A percentile compares a stretch with the other conserved stretches of the same genome.
Evolutionary conservation across 2,329 filamentous ascomycete genomes (phyloP).

Genomic region (Ustilaginoidea virens): DNA sequence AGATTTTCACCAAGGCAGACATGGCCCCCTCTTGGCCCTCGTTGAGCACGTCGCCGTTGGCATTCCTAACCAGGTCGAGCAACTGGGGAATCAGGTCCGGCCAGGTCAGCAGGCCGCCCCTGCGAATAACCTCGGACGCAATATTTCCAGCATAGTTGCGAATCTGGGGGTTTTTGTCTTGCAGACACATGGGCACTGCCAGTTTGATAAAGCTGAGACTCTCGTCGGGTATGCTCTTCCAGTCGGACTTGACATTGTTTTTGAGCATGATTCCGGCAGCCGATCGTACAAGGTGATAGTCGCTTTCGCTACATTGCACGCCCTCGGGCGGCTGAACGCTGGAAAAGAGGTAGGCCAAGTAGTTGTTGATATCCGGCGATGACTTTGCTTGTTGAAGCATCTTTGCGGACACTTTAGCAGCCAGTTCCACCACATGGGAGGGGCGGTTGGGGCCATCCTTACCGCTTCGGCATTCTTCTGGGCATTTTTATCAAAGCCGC

Average conservation of each 20-base stretch:
- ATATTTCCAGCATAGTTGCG: constrained; percentile 84
- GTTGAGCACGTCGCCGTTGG: constrained; percentile 47
- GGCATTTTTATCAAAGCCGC: constrained; percentile 59
- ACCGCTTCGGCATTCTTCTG: constrained; percentile 87
- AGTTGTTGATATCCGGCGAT: constrained; percentile 93
- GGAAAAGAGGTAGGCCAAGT: constrained; percentile 81
- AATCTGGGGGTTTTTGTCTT: constrained; percentile 69
- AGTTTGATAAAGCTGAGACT: constrained; percentile 68
- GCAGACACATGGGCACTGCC: constrained; percentile 61
- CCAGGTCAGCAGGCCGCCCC: constrained; percentile 79
- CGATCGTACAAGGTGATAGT: constrained; percentile 66
- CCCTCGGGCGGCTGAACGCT: constrained; percentile 46
- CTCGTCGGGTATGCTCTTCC: constrained; percentile 57
- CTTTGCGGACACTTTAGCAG: constrained; percentile 39
- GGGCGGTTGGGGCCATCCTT: constrained; percentile 17
- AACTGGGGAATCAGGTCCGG: constrained; percentile 78
- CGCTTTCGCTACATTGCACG: constrained; percentile 39
- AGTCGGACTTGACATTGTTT: constrained; percentile 69
- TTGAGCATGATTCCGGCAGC: constrained; percentile 91
- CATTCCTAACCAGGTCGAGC: constrained; percentile 61
- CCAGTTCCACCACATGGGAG: no score
- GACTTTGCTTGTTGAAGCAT: constrained; percentile 83
- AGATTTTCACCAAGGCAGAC: constrained; percentile 85
- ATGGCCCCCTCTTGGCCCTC: constrained; percentile 86
- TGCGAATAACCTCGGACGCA: constrained; percentile 78